Conservation (phyloP, 495 filamentous ascomycete species). For the Venustampulla echinocandica region DNA sequence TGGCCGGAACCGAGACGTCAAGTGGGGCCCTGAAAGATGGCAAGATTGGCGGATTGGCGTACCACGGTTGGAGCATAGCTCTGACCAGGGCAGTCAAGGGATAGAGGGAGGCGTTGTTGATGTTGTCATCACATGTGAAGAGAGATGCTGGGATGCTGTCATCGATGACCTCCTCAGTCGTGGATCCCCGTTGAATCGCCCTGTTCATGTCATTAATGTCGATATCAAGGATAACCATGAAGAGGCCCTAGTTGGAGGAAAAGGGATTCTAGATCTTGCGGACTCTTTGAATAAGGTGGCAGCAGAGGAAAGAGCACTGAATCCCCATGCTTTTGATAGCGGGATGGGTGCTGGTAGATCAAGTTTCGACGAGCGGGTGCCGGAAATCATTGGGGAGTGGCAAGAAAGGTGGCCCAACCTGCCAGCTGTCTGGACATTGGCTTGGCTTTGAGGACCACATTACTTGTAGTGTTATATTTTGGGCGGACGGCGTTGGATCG, state of each 20-base stretch:
- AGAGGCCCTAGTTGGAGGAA: slow-evolving; percentile 84
- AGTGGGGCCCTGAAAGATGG: slow-evolving; percentile 94
- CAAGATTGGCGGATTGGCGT: slow-evolving; percentile 92
- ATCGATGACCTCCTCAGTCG: slow-evolving; percentile 85
- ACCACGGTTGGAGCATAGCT: slow-evolving; percentile 57
- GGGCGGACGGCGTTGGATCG: slow-evolving; percentile 7
- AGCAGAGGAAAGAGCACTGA: slow-evolving; percentile 60
- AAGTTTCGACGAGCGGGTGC: slow-evolving; percentile 88
- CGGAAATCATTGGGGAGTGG: slow-evolving; percentile 90
- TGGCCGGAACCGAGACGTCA: slow-evolving; percentile 80
- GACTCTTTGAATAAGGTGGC: slow-evolving; percentile 79
- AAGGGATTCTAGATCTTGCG: slow-evolving; percentile 86
- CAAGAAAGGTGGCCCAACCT: slow-evolving; percentile 89
- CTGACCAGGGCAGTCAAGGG: slow-evolving; percentile 64
- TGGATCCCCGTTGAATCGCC: slow-evolving; percentile 73
- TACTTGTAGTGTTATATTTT: not conserved
- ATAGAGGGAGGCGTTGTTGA: slow-evolving; percentile 89
- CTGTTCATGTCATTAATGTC: slow-evolving; percentile 95
- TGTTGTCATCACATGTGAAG: slow-evolving; percentile 94
- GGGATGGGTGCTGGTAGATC: slow-evolving; percentile 56
- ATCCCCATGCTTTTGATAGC: slow-evolving; percentile 55
- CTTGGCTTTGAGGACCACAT: slow-evolving; percentile 64
- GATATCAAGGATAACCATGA: slow-evolving; percentile 99
- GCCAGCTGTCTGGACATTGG: slow-evolving; percentile 87
- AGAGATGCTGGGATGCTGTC: slow-evolving; percentile 97